A percentile compares a stretch with the other conserved stretches of the same genome.
These are phyloP conservation scores for Mycena capillaripes DNA, from an alignment of 768 basidiomycete genomes.

Conservation along the genomic window DNA sequence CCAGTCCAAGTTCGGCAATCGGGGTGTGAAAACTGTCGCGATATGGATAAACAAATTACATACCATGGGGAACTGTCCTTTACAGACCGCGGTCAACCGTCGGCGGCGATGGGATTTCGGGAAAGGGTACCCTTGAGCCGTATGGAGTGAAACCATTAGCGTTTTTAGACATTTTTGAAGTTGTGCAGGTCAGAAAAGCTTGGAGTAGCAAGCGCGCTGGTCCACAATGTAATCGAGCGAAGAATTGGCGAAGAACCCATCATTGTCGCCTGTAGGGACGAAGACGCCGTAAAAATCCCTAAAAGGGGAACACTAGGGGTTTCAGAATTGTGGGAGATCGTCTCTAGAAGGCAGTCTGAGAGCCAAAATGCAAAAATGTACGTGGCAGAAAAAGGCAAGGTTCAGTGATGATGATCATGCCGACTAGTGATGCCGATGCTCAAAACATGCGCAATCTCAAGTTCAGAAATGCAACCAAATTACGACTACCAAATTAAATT, in stretches of 20 bases:
- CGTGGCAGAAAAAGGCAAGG: background rate
- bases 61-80: background rate
- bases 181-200: too few species aligned
- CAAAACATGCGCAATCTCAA: conserved; percentile 16
- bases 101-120: too few species aligned
- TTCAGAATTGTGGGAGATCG: conserved; percentile 25
- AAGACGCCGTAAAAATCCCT: background rate
- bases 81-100: background rate
- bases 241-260: conserved; percentile 20
- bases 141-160: too few species aligned
- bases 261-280: conserved; percentile 15
- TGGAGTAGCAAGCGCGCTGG: too few species aligned
- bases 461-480: background rate
- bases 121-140: too few species aligned
- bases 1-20: conserved; percentile 15
- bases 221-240: too few species aligned
- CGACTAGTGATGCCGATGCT: background rate
- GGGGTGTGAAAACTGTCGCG: conserved; percentile 13
- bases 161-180: too few species aligned
- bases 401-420: background rate
- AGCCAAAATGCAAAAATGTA: conserved; percentile 26
- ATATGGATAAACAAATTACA: conserved; percentile 23
- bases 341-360: conserved; percentile 22
- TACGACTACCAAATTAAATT: too few species aligned
- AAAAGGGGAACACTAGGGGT: too few species aligned